A percentile compares a stretch with the other conserved stretches of the same genome.
Evolutionary conservation across 2,329 filamentous ascomycete genomes (phyloP).

Genomic region (Macrophomina phaseolina): DNA sequence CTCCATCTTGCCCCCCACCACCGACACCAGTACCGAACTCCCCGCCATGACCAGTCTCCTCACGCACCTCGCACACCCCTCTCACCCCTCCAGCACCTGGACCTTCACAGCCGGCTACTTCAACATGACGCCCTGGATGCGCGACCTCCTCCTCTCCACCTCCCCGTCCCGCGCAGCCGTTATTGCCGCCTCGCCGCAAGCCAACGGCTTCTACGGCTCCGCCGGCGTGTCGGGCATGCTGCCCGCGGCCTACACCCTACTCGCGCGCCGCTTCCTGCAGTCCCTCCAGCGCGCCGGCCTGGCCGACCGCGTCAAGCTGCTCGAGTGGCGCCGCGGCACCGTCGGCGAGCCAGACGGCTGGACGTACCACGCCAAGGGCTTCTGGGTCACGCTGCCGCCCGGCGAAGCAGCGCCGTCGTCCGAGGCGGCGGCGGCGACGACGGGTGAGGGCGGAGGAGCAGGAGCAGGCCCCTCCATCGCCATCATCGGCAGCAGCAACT

Average conservation of each 20-base stretch:
- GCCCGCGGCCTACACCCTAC: slow-evolving; percentile 88
- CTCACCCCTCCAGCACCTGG: slow-evolving; percentile 77
- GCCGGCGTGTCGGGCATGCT: slow-evolving; percentile 88
- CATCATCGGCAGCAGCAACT: slow-evolving; percentile 90
- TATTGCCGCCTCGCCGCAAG: slow-evolving; percentile 88
- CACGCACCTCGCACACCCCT: slow-evolving; percentile 68
- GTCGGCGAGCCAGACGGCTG: slow-evolving; percentile 83
- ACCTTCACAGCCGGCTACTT: slow-evolving; percentile 98
- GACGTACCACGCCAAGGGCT: slow-evolving; percentile 97
- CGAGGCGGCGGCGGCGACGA: slow-evolving; percentile 32
- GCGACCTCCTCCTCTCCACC: slow-evolving; percentile 77
- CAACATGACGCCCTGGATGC: slow-evolving; percentile 88
- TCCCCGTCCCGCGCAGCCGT: slow-evolving; percentile 75
- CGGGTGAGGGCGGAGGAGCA: slow-evolving; percentile 51
- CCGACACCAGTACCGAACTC: slow-evolving; percentile 83
- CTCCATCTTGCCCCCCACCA: slow-evolving; percentile 70
- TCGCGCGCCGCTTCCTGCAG: slow-evolving; percentile 80
- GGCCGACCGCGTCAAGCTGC: slow-evolving; percentile 69
- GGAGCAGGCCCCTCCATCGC: slow-evolving; percentile 70
- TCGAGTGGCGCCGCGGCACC: slow-evolving; percentile 86
- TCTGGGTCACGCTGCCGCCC: slow-evolving; percentile 80
- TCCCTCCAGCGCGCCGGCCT: slow-evolving; percentile 61
- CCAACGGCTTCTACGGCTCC: slow-evolving; percentile 93
- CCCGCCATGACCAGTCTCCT: slow-evolving; percentile 80
- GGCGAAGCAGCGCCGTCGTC: slow-evolving; percentile 33